Base-by-base conservation (phyloP, 805 yeast species). In the Ogataea siamensis region DNA sequence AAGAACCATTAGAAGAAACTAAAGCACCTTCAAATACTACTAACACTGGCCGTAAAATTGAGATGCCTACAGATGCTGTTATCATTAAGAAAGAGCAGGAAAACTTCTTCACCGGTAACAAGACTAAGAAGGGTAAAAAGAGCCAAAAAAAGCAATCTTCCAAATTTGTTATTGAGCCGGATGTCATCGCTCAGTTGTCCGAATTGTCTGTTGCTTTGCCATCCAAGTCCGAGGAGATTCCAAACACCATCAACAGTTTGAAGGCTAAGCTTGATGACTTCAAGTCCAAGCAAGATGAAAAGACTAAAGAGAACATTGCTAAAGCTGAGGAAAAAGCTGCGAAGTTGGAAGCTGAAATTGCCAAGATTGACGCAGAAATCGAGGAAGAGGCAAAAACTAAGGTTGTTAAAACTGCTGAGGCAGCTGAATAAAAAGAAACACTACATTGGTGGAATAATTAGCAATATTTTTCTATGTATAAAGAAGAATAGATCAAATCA, bases 151-250 rank as follows among this genome's bases (percentile, higher is more conserved):
- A 58, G 39, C 57, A 56, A 21, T 43, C 53, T 23, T 36, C 53
- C 24, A 76, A 75, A 62, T 80, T 88, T 61, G 73, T 80, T 40
- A 74, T 93, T 51, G 91, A 88, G 60, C 83, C 95, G 38, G 83
- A 80, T 46, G 73, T 87, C 45, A 80, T 91, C 53, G 79, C 82
- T 46, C 74, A 83, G 38, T 76, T 93, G 53, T 72, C 86, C 46
- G 83, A 83, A 55, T 75, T 91, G 57, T 78, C 80, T 39, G 74
- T 91, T 48, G 70, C 83, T 32, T 75, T 89, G 46, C 99, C 99
- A 59, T 71, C 82, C 43, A 73, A 80, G 52, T 67, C 75, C 47
- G 93, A 80, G 12, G 91, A 85, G 38, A 79, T 83, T 49, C 71
- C 82, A 21, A 64, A 65, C 30, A 77, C 91, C 46, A 63, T 85